These are phyloP conservation scores for Panicum virgatum DNA, from an alignment of 202 grass and related monocot species.

Conservation along the genomic window DNA sequence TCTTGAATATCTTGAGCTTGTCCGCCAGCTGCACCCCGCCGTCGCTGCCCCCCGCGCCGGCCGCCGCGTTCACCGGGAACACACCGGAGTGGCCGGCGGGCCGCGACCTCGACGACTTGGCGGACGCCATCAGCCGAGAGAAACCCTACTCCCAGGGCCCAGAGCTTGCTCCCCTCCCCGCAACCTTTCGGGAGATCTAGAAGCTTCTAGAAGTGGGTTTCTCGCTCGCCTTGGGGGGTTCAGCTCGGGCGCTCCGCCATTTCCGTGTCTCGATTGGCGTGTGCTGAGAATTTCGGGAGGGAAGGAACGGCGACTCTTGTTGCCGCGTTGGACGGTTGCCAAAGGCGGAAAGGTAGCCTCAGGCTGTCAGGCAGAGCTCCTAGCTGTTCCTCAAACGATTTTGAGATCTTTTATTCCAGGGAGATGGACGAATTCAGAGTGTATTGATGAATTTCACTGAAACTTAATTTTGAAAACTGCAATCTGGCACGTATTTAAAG, in stretches of 20 bases:
- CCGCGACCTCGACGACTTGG: conserved; percentile 87
- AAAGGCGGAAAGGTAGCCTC: conserved; percentile 10
- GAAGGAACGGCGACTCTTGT: conserved; percentile 2
- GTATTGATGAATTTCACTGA: background rate
- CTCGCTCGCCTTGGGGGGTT: background rate
- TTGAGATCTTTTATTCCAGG: background rate
- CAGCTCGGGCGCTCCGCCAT: background rate
- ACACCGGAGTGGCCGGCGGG: conserved; percentile 59
- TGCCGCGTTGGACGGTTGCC: conserved; percentile 20
- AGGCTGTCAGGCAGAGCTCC: background rate
- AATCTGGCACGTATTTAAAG: background rate
- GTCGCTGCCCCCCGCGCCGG: conserved; percentile 37
- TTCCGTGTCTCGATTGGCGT: background rate
- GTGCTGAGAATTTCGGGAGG: background rate
- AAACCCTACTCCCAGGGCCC: conserved; percentile 21
- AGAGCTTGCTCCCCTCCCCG: background rate
- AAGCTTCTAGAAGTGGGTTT: conserved; percentile 30
- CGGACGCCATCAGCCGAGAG: conserved; percentile 54
- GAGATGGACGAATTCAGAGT: background rate
- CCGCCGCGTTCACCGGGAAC: conserved; percentile 35
- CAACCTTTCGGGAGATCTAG: background rate
- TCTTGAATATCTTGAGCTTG: conserved; percentile 99
- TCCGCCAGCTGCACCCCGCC: conserved; percentile 71
- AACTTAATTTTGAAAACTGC: background rate
- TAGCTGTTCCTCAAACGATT: background rate